phyloP scores from a whole-genome alignment of 371 early-diverging fungal genomes.

The Funneliformis caledonium region DNA sequence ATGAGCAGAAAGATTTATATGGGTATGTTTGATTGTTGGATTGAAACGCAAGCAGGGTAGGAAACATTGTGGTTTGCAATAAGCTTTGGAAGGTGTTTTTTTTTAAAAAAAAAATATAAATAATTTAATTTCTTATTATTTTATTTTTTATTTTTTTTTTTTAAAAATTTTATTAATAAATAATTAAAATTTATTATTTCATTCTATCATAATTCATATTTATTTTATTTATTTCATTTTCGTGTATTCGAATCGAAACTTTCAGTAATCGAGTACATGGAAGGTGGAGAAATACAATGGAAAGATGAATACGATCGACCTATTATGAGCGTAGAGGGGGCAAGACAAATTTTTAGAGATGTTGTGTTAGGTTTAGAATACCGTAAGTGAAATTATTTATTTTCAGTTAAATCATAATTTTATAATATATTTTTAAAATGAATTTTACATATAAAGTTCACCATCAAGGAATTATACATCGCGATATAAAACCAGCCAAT shows the following conservation, averaged over 20 bases:
- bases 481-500: constrained; percentile 97
- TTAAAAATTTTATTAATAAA: not conserved
- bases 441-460: constrained; percentile 63
- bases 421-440: constrained; percentile 3
- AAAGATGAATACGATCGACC: constrained; percentile 74
- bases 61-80: not conserved
- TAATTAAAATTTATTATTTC: not conserved
- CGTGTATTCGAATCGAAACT: not conserved
- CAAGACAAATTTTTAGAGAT: constrained; percentile 85
- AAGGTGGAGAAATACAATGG: constrained; percentile 92
- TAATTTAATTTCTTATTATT: not conserved
- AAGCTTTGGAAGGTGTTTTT: not conserved
- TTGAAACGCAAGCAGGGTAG: constrained; percentile 1
- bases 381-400: constrained; percentile 39
- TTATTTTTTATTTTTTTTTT: not conserved
- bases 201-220: constrained; percentile 3
- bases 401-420: constrained; percentile 27
- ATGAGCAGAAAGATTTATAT: constrained; percentile 88
- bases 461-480: constrained; percentile 91
- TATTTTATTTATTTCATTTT: not conserved
- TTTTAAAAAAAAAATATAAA: not conserved
- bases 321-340: constrained; percentile 64
- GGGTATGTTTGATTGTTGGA: constrained; percentile 50
- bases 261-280: constrained; percentile 86
- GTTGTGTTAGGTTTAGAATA: constrained; percentile 92